A percentile compares a stretch with the other conserved stretches of the same genome.
phyloP scores from a whole-genome alignment of 345 rosid genomes.

The Litchi chinensis region DNA sequence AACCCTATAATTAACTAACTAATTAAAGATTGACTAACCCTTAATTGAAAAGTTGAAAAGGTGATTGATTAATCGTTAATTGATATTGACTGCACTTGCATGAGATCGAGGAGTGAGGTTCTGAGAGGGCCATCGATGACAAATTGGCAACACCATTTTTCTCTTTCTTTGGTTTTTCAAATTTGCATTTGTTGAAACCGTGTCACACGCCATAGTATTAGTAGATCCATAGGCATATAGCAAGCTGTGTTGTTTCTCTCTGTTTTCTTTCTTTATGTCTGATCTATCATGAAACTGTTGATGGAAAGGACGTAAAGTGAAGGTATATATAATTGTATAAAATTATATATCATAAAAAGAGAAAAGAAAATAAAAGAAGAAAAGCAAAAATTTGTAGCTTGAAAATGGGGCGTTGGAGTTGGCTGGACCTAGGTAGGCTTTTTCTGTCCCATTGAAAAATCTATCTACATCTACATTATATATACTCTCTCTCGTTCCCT shows the following conservation, averaged over 20 bases:
- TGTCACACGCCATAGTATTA: not conserved
- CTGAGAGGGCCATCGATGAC: too few species aligned
- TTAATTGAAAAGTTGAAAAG: not conserved
- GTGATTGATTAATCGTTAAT: not conserved
- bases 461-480: too few species aligned
- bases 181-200: not conserved
- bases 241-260: not conserved
- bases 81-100: not conserved
- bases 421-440: not conserved
- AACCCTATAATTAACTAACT: not conserved
- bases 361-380: not conserved
- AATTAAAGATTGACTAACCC: not conserved
- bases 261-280: not conserved
- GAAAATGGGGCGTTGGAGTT: not conserved
- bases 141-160: too few species aligned
- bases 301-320: constrained; percentile 42
- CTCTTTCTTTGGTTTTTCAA: too few species aligned
- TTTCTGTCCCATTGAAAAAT: not conserved
- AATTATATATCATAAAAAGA: too few species aligned
- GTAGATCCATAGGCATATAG: not conserved
- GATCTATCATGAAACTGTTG: constrained; percentile 31
- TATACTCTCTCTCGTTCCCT: not conserved
- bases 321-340: not conserved
- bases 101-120: not conserved
- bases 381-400: not conserved